Conservation (phyloP, 108 stramenopile species). For the Skeletonema grethae region DNA sequence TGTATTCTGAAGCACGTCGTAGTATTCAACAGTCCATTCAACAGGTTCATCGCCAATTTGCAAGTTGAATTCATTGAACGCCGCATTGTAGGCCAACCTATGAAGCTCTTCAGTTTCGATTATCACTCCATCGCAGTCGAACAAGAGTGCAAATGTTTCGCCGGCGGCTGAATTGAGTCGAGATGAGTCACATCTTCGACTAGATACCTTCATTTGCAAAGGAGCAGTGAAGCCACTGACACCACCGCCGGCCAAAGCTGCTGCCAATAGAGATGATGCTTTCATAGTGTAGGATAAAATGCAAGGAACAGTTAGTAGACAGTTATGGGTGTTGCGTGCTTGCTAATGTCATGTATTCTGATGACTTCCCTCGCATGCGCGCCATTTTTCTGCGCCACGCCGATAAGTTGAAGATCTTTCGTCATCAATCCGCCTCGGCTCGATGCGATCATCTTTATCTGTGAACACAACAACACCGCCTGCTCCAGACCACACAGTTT, state of each 20-base stretch:
- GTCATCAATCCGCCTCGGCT: no score
- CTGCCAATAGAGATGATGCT: slow-evolving; percentile 12
- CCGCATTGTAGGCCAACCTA: slow-evolving; percentile 88
- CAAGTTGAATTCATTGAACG: slow-evolving; percentile 71
- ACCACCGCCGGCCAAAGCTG: not conserved
- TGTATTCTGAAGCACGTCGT: slow-evolving; percentile 88
- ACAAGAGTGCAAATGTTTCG: slow-evolving; percentile 65
- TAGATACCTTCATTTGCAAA: not conserved
- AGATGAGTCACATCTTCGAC: not conserved
- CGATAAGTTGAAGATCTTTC: no score
- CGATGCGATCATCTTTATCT: no score
- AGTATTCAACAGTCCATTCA: slow-evolving; percentile 81
- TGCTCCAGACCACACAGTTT: not conserved
- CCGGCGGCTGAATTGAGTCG: slow-evolving; percentile 11
- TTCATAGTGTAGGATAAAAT: not conserved
- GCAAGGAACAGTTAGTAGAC: not conserved
- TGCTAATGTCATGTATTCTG: no score
- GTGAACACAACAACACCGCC: no score
- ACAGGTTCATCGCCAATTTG: slow-evolving; percentile 72
- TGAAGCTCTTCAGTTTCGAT: slow-evolving; percentile 93
- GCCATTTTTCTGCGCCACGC: no score
- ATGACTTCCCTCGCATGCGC: no score
- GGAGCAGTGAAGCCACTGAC: not conserved
- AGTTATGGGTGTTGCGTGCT: no score
- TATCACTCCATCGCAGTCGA: slow-evolving; percentile 95